Evolutionary conservation across 2,329 filamentous ascomycete genomes (phyloP), one percentile per base, ranked within the genome.

Genomic region (Verticillium tricorpus): DNA sequence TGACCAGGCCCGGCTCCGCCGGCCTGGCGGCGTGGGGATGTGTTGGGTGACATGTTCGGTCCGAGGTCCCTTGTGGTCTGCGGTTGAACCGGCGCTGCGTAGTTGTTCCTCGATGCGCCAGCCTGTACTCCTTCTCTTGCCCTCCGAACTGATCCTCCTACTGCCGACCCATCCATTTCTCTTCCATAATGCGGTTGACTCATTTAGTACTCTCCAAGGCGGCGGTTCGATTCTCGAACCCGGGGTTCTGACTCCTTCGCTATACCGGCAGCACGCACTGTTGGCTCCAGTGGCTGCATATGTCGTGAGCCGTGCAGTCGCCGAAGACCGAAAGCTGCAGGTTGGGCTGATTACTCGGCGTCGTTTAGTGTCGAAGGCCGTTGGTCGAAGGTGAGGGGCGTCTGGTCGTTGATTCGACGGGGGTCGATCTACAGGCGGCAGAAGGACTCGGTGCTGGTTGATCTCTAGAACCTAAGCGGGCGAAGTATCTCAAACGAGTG

Each of bases 121-220:
- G 76, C 78, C 68, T 79, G 76, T 61, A 79, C 80, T 66, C 77
- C 78, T 71, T 86, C 83, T 72, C 84, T 81, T 45, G 83, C 84
- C 70, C 78, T 80, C 72, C 73, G 80, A 67, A 85, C 79, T 63
- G 84, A 85, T 69, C 81, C 81, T 67, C 73, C 77, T 73, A 70
- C 70, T 65, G 74, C 69, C 68, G 75, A 70, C 73, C 74, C 76
- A 65, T 84, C 82, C 81, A 81, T 81, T 66, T 75, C 74, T 72
- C 74, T 78, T 75, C 78, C 83, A 85, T 85, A 74, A 78, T 84
- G 79, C 69, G 71, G 69, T 72, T 76, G 78, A 80, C 78, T 85
- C 84, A 85, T 86, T 79, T 80, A 80, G 70, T 66, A 69, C 64
- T 67, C 61, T 64, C 45, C 45, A 50, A 22, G 8, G 22, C 19